These are phyloP conservation scores for Termitomyces sp. DNA, from an alignment of 768 basidiomycete genomes.

Conservation along the genomic window DNA sequence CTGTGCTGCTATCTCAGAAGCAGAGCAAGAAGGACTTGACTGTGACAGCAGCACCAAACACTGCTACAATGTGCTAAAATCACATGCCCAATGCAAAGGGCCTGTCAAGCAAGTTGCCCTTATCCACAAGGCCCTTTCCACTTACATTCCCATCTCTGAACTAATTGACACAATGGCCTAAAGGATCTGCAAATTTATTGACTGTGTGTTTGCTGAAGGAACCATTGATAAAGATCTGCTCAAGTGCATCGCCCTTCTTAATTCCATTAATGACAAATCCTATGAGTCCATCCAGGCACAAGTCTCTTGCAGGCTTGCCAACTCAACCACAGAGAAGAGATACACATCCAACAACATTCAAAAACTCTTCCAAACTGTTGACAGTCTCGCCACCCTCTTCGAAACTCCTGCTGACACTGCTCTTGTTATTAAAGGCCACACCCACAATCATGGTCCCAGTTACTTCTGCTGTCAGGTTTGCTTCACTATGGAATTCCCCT, in stretches of 20 bases:
- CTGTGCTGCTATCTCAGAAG: no score
- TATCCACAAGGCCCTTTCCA: background rate
- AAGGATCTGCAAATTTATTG: slow-evolving; percentile 1
- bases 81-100: background rate
- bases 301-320: slow-evolving; percentile 8
- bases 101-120: background rate
- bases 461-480: background rate
- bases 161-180: background rate
- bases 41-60: background rate
- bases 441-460: background rate
- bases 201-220: slow-evolving; percentile 7
- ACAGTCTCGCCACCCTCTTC: no score
- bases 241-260: slow-evolving; percentile 9
- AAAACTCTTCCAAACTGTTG: no score
- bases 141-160: background rate
- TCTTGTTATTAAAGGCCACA: background rate
- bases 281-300: slow-evolving; percentile 5
- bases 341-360: no score
- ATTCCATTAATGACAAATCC: no score
- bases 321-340: background rate
- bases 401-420: background rate
- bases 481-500: background rate
- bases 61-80: background rate
- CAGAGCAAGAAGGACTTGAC: background rate
- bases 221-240: slow-evolving; percentile 9